phyloP scores from a whole-genome alignment of 305 asterid species.

The Rubia balearica region DNA sequence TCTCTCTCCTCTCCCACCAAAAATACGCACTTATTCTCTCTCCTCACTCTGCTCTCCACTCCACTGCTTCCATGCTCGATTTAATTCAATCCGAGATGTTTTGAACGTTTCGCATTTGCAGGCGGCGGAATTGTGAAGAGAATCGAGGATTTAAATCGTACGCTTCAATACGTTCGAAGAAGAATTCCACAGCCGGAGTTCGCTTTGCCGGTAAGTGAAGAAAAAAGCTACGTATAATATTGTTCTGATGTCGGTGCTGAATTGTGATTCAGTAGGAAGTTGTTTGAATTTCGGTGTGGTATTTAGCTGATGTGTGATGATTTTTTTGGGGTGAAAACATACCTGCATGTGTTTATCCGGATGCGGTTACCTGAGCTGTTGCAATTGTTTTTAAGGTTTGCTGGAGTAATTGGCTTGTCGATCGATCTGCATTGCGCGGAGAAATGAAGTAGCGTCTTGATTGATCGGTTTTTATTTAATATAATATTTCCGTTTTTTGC shows the following conservation, averaged over 20 bases:
- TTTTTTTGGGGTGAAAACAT: background rate
- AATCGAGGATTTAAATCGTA: background rate
- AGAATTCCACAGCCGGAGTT: constrained; percentile 3
- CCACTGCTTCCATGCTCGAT: background rate
- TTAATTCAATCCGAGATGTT: background rate
- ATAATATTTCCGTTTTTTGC: too few species aligned
- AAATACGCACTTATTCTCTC: constrained; percentile 6
- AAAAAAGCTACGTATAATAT: background rate
- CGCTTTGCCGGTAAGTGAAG: background rate
- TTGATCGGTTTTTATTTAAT: background rate
- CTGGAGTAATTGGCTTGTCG: background rate
- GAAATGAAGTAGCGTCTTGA: background rate
- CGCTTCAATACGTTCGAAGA: background rate
- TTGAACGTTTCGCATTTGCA: background rate
- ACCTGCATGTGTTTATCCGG: background rate
- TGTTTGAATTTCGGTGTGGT: background rate
- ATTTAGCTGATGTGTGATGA: background rate
- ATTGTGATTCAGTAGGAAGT: constrained; percentile 2
- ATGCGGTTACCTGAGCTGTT: background rate
- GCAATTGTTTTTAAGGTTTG: background rate
- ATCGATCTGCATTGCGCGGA: constrained; percentile 12
- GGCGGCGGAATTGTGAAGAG: background rate
- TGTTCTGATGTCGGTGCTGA: background rate
- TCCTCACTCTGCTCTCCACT: constrained; percentile 6
- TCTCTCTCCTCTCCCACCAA: constrained; percentile 5